phyloP scores from a whole-genome alignment of 2,329 filamentous ascomycete species.

The Alternaria sp. region DNA sequence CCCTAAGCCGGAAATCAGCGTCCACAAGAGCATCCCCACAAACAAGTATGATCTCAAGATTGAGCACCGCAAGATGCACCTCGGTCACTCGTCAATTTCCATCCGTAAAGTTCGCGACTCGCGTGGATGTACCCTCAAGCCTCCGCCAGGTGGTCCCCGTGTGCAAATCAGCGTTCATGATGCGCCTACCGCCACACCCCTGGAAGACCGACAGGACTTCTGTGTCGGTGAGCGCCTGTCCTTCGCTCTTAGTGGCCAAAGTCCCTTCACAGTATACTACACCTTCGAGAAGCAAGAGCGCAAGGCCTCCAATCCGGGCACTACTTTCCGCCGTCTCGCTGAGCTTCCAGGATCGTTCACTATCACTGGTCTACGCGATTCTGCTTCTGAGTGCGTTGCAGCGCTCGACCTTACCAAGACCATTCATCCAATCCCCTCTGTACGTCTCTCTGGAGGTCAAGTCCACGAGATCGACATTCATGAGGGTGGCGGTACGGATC shows the following conservation, averaged over 20 bases:
- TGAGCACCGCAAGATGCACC: constrained; percentile 80
- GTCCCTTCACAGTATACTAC: constrained; percentile 93
- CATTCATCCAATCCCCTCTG: constrained; percentile 91
- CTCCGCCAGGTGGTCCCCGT: constrained; percentile 68
- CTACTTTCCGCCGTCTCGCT: constrained; percentile 90
- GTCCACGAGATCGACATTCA: constrained; percentile 89
- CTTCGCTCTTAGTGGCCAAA: constrained; percentile 87
- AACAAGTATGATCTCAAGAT: constrained; percentile 81
- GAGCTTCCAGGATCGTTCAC: constrained; percentile 88
- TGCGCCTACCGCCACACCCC: constrained; percentile 85
- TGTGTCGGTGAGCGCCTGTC: constrained; percentile 95
- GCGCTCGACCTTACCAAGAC: constrained; percentile 77
- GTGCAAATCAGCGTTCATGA: constrained; percentile 94
- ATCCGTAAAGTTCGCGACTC: constrained; percentile 90
- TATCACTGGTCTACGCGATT: constrained; percentile 86
- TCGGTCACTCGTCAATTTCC: constrained; percentile 87
- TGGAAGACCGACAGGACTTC: constrained; percentile 85
- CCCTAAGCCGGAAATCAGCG: constrained; percentile 78
- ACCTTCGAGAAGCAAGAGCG: constrained; percentile 79
- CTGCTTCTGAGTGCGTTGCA: constrained; percentile 85
- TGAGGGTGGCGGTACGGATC: constrained; percentile 92
- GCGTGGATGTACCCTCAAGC: constrained; percentile 82
- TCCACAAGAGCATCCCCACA: constrained; percentile 78
- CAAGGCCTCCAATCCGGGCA: constrained; percentile 79
- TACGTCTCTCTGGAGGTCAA: constrained; percentile 84